Base-by-base conservation (phyloP, 2,329 filamentous ascomycete species). In the Anthostomella pinea region DNA sequence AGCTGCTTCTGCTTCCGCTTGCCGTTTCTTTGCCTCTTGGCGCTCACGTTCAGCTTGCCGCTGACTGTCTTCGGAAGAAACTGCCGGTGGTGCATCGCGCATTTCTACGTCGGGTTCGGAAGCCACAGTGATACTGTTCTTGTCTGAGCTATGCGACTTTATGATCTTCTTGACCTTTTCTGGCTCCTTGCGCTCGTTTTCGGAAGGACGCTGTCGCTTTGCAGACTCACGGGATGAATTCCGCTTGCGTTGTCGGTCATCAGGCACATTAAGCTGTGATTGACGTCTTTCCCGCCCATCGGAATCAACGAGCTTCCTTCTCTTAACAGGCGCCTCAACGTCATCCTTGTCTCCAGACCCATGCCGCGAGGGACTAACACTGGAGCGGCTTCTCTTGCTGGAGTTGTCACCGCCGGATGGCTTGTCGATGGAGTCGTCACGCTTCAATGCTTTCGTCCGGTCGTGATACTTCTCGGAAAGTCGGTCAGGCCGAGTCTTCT, bases 391-490 rank as follows among this genome's bases (percentile, higher is more conserved):
- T 26, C 79, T 67, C 56, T 83, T 83, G n/a, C 66, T 57, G 6
- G 73, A 62, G 34, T 61, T 64, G 17, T 81, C 78, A 10, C 69
- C 67, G 6, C 70, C 64, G 7, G 69, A 68, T 9, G 72, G 56
- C 19, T 70, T 66, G 41, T 83, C 79, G 34, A 70, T 71, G 3
- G 77, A 78, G 44, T 79, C 76, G 43, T 83, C 77, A 39, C 77
- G 68, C 53, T 79, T 82, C 9, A 81, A 57, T 13, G 76, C 73
- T 50, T 81, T 79, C 15, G 77, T 74, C 34, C 76, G 68, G 44
- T 81, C 77, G 37, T 77, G 73, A 37, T 77, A 73, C 40, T 73
- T 79, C 43, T 81, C 76, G 2, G 68, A 67, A 27, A 62, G 53
- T 5, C 57, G 48, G 25, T 69, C 66, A 9, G 60, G 44, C 38